phyloP scores from a whole-genome alignment of 164 flowering plant species.

The Aristolochia fimbriata region DNA sequence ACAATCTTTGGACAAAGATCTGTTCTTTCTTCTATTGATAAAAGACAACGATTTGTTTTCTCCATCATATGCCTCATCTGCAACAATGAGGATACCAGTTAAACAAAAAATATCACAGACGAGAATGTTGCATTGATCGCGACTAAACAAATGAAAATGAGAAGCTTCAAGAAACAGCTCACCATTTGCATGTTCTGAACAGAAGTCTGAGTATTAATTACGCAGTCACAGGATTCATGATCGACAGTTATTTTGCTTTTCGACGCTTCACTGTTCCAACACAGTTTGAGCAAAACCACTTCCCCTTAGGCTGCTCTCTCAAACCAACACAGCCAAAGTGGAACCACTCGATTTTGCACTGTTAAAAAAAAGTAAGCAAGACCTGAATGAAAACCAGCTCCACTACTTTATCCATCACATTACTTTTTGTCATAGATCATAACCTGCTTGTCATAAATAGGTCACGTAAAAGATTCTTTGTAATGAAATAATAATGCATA shows the following conservation, averaged over 20 bases:
- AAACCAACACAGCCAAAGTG: conserved; percentile 94
- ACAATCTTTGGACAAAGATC: too few species aligned
- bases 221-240: background rate
- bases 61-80: too few species aligned
- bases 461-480: too few species aligned
- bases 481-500: conserved; percentile 17
- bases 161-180: background rate
- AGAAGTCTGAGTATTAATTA: background rate
- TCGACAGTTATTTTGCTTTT: conserved; percentile 26
- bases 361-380: conserved; percentile 5
- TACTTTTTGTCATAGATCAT: too few species aligned
- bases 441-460: too few species aligned
- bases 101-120: too few species aligned
- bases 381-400: background rate
- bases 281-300: conserved; percentile 89
- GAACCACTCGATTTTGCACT: conserved; percentile 99
- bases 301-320: conserved; percentile 78
- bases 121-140: too few species aligned
- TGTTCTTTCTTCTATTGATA: too few species aligned
- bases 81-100: too few species aligned
- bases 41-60: too few species aligned
- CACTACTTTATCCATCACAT: too few species aligned
- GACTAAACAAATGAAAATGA: too few species aligned
- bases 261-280: conserved; percentile 32
- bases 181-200: background rate